phyloP scores from a whole-genome alignment of 2,329 filamentous ascomycete species.

The Exophiala dermatitidis region DNA sequence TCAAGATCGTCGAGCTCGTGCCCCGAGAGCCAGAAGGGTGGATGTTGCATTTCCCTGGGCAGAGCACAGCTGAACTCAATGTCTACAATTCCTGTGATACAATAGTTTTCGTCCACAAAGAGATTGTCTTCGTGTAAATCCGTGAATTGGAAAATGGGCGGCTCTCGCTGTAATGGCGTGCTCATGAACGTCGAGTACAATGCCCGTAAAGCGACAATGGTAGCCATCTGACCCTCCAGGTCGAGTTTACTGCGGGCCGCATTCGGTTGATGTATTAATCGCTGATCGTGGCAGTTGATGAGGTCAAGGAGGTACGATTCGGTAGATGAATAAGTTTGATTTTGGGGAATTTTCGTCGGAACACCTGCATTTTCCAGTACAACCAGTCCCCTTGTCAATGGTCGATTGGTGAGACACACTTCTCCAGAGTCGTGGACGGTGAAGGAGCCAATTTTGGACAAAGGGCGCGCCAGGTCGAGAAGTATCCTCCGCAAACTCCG shows the following conservation, averaged over 20 bases:
- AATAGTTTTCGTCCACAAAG: slow-evolving; percentile 24
- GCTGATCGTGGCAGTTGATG: slow-evolving; percentile 27
- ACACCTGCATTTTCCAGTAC: slow-evolving; percentile 8
- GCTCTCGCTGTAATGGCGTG: slow-evolving; percentile 31
- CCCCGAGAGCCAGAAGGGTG: slow-evolving; percentile 28
- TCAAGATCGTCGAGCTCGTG: slow-evolving; percentile 13
- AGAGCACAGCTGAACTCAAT: slow-evolving; percentile 29
- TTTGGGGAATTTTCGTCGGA: slow-evolving; percentile 23
- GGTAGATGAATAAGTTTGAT: slow-evolving; percentile 26
- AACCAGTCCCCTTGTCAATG: slow-evolving; percentile 3
- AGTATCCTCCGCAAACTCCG: neutral
- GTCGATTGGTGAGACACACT: slow-evolving; percentile 8
- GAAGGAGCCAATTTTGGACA: slow-evolving; percentile 18
- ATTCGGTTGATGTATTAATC: slow-evolving; percentile 28
- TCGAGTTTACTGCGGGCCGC: slow-evolving; percentile 12
- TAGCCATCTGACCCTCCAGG: slow-evolving; percentile 19
- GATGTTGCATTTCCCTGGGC: slow-evolving; percentile 23
- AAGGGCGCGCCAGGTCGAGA: neutral
- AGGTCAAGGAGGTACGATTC: slow-evolving; percentile 28
- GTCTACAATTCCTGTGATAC: slow-evolving; percentile 25
- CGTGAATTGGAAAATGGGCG: slow-evolving; percentile 28
- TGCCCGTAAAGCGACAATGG: slow-evolving; percentile 28
- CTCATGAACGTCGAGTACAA: slow-evolving; percentile 27
- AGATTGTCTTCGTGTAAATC: slow-evolving; percentile 3
- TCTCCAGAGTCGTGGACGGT: slow-evolving; percentile 27